Evolutionary conservation across 768 basidiomycete genomes (phyloP).

Genomic region (Mycena venus): DNA sequence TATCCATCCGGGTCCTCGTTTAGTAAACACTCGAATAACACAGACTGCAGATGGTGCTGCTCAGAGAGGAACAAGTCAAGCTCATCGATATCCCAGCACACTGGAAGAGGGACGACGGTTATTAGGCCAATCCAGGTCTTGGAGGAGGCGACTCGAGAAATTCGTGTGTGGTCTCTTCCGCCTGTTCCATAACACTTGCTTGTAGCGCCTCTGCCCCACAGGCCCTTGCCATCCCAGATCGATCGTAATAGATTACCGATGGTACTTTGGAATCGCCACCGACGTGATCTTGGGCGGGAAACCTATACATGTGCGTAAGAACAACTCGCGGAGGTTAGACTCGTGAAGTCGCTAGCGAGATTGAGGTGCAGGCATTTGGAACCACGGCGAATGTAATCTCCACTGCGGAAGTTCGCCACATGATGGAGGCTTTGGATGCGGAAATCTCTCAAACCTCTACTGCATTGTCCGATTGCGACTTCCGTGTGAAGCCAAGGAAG

Average conservation of each 20-base stretch:
- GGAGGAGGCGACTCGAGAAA: no score
- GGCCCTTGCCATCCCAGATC: slow-evolving; percentile 50
- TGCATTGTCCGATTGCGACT: neutral
- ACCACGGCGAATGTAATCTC: neutral
- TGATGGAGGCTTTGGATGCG: neutral
- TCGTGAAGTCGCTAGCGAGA: no score
- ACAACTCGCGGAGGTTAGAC: no score
- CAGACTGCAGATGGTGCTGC: no score
- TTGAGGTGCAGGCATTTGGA: neutral
- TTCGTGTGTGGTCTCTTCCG: no score
- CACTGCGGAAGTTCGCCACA: neutral
- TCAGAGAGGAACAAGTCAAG: no score
- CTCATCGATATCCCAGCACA: no score
- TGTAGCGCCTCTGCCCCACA: slow-evolving; percentile 60
- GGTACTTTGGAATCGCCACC: slow-evolving; percentile 64
- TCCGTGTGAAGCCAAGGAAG: neutral
- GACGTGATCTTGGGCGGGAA: slow-evolving; percentile 59
- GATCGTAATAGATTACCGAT: slow-evolving; percentile 62
- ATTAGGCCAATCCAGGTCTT: no score
- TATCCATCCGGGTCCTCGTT: no score
- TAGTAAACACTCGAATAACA: no score
- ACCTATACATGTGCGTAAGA: no score
- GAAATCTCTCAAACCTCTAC: neutral
- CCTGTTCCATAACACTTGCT: slow-evolving; percentile 52
- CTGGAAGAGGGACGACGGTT: no score